phyloP scores from a whole-genome alignment of 1,284 basidiomycete species.

The Mycosarcoma mackinlayi region DNA sequence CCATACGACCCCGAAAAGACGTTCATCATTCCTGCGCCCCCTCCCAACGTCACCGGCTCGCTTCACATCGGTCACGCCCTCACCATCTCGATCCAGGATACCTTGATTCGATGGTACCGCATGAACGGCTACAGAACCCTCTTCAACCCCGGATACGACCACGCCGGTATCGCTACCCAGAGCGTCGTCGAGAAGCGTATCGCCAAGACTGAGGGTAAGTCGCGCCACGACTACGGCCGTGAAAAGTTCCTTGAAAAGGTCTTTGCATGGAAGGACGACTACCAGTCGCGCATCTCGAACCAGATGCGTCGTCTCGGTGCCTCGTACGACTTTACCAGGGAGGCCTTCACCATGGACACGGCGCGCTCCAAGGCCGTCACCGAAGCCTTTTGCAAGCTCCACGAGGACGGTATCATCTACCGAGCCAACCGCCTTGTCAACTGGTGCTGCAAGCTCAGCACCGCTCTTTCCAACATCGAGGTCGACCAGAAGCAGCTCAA shows the following conservation, averaged over 20 bases:
- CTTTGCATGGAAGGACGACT: conserved; percentile 97
- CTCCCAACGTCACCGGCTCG: conserved; percentile 98
- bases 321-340: conserved; percentile 92
- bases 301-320: conserved; percentile 91
- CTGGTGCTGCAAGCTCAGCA: conserved; percentile 97
- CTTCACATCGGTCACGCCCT: conserved; percentile 97
- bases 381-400: conserved; percentile 89
- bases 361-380: conserved; percentile 78
- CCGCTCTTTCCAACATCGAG: conserved; percentile 95
- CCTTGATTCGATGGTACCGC: conserved; percentile 69
- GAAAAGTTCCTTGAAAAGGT: conserved; percentile 92
- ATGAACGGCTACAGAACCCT: conserved; percentile 94
- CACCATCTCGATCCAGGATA: conserved; percentile 91
- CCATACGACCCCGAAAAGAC: conserved; percentile 68
- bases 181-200: conserved; percentile 95
- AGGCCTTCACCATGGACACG: conserved; percentile 95
- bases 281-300: conserved; percentile 88
- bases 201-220: conserved; percentile 83
- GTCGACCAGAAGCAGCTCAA: conserved; percentile 94
- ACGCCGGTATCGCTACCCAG: conserved; percentile 98
- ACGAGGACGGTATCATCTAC: conserved; percentile 94
- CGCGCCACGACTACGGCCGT: conserved; percentile 91
- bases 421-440: conserved; percentile 97
- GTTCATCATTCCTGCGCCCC: conserved; percentile 91
- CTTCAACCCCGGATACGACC: conserved; percentile 95